Percentiles rank a stretch among this genome's conserved stretches.
phyloP scores from a whole-genome alignment of 2,329 filamentous ascomycete species.

The Pseudogymnoascus verrucosus region DNA sequence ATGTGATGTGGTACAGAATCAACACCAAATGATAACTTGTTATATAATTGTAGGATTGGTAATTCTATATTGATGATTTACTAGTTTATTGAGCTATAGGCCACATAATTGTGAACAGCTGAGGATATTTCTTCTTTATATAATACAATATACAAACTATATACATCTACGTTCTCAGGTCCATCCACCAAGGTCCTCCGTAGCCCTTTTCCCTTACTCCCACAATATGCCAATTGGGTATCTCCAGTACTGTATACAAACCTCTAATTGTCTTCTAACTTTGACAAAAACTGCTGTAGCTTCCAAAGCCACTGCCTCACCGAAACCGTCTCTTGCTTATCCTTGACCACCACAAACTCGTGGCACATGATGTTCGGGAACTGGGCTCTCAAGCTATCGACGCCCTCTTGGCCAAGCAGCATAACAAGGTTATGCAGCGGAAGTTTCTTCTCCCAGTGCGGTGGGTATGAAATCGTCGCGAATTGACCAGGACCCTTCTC shows the following conservation, averaged over 20 bases:
- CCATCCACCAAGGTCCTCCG: background rate
- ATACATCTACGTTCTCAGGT: background rate
- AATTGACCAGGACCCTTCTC: constrained; percentile 30
- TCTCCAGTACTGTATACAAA: background rate
- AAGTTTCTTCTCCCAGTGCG: constrained; percentile 31
- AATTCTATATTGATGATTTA: background rate
- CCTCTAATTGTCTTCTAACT: background rate
- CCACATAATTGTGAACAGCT: background rate
- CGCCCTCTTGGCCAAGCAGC: constrained; percentile 42
- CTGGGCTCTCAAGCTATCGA: constrained; percentile 32
- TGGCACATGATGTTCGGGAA: constrained; percentile 27
- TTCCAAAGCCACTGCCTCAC: constrained; percentile 49
- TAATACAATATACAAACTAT: background rate
- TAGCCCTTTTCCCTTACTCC: background rate
- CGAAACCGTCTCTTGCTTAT: constrained; percentile 35
- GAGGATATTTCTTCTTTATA: background rate
- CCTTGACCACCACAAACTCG: constrained; percentile 33
- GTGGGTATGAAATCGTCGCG: constrained; percentile 33
- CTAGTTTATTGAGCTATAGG: background rate
- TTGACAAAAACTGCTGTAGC: background rate
- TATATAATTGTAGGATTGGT: background rate
- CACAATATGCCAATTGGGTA: background rate
- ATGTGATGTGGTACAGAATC: background rate
- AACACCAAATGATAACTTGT: background rate
- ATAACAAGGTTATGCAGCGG: constrained; percentile 45